phyloP scores from a whole-genome alignment of 192 early-diverging fungal genomes.

The Backusella tarrabulga region DNA sequence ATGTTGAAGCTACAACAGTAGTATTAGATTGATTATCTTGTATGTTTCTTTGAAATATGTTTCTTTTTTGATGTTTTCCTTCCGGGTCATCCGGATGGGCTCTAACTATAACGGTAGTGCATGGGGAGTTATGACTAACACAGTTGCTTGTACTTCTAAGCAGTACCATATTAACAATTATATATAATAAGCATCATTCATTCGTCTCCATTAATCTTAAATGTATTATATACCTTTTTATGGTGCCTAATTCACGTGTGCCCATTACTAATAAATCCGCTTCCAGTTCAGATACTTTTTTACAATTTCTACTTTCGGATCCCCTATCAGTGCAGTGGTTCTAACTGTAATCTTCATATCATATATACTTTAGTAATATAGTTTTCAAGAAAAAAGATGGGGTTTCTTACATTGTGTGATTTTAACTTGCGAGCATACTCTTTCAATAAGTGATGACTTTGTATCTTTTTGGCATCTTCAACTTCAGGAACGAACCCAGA shows the following conservation, averaged over 20 bases:
- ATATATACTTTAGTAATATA: too few species aligned
- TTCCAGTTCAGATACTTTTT: conserved; percentile 49
- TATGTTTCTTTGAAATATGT: background rate
- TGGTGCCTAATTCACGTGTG: conserved; percentile 50
- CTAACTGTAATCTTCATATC: conserved; percentile 25
- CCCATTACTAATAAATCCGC: conserved; percentile 60
- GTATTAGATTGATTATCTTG: background rate
- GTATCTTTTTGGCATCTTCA: conserved; percentile 12
- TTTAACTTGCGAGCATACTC: conserved; percentile 18
- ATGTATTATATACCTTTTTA: conserved; percentile 34
- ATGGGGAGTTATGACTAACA: conserved; percentile 41
- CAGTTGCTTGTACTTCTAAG: conserved; percentile 49
- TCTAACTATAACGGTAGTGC: conserved; percentile 35
- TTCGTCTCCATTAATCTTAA: background rate
- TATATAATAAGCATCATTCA: background rate
- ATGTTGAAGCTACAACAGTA: background rate
- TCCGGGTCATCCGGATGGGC: background rate
- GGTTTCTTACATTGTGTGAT: background rate
- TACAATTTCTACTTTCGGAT: conserved; percentile 58
- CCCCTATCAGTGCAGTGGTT: conserved; percentile 55
- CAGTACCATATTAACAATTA: conserved; percentile 17
- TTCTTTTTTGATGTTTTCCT: conserved; percentile 8
- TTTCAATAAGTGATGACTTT: conserved; percentile 17
- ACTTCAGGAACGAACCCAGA: conserved; percentile 21
- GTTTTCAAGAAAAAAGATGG: too few species aligned